Percentiles rank a stretch among this genome's conserved stretches.
phyloP scores from a whole-genome alignment of 768 basidiomycete genomes.

The Paxillus ammoniavirescens region DNA sequence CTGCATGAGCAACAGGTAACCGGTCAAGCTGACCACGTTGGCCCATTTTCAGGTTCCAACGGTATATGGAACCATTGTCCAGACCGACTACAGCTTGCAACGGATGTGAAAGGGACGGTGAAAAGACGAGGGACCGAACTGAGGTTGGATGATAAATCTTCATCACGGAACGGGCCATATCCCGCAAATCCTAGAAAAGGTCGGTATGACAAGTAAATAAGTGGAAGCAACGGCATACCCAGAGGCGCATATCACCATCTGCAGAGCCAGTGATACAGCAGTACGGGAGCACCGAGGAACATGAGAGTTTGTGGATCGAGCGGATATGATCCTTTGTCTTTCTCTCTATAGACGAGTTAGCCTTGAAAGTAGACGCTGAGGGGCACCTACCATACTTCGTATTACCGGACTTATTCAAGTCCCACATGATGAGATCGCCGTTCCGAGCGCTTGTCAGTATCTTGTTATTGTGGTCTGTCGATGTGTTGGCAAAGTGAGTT shows the following conservation, averaged over 20 bases:
- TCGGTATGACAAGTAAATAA: not conserved
- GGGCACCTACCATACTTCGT: slow-evolving; percentile 65
- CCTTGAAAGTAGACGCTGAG: slow-evolving; percentile 3
- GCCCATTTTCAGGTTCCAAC: slow-evolving; percentile 81
- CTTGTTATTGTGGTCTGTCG: slow-evolving; percentile 66
- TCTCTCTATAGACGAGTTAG: slow-evolving; percentile 48
- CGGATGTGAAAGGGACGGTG: slow-evolving; percentile 61
- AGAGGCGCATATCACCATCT: slow-evolving; percentile 77
- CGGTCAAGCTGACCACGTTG: slow-evolving; percentile 72
- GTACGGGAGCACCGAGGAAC: slow-evolving; percentile 64
- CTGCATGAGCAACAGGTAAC: slow-evolving; percentile 69
- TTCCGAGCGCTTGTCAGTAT: slow-evolving; percentile 78
- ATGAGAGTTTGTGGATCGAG: slow-evolving; percentile 67
- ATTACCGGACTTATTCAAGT: slow-evolving; percentile 61
- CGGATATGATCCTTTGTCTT: slow-evolving; percentile 68
- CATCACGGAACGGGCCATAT: slow-evolving; percentile 65
- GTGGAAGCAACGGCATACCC: slow-evolving; percentile 46
- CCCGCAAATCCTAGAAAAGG: slow-evolving; percentile 62
- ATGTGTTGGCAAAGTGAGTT: not conserved
- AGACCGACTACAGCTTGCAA: slow-evolving; percentile 68
- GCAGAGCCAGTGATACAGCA: slow-evolving; percentile 81
- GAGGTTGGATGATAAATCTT: slow-evolving; percentile 68
- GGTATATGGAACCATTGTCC: slow-evolving; percentile 68
- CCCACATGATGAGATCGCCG: slow-evolving; percentile 84
- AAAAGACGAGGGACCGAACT: slow-evolving; percentile 69